Percentiles rank a stretch among this genome's conserved stretches.
Evolutionary conservation across 148 eudicot species (phyloP).

Genomic region (Amaranthus cruentus): DNA sequence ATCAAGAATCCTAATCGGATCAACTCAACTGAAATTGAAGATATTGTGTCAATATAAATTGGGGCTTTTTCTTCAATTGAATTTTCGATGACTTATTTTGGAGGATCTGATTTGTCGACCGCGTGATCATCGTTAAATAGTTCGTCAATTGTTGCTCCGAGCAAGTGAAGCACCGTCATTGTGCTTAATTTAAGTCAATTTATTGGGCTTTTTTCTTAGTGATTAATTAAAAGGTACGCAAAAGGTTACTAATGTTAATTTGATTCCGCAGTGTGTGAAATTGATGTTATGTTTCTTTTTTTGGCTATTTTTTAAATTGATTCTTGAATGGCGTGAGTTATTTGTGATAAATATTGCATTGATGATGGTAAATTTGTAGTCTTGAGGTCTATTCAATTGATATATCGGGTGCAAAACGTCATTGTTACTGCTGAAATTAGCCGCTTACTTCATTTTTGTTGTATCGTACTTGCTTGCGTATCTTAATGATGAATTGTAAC

Average conservation of each 20-base stretch:
- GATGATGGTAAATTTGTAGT: background rate
- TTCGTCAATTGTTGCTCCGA: background rate
- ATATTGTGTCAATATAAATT: conserved; percentile 10
- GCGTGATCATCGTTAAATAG: conserved; percentile 3
- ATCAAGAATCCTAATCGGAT: conserved; percentile 19
- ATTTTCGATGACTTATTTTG: background rate
- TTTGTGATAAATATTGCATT: background rate
- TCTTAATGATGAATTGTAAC: too few relatives aligned
- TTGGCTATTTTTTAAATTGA: conserved; percentile 1
- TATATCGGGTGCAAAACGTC: background rate
- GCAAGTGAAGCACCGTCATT: background rate
- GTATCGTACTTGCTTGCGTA: background rate
- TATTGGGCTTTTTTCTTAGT: background rate
- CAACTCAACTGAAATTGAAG: conserved; percentile 8
- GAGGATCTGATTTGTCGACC: conserved; percentile 10
- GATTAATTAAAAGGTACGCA: conserved; percentile 6
- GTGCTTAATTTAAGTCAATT: conserved; percentile 16
- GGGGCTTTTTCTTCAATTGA: conserved; percentile 15
- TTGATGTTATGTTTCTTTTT: conserved; percentile 1
- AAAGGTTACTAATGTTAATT: background rate
- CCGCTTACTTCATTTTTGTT: conserved; percentile 11
- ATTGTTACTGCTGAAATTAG: background rate
- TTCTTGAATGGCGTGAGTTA: conserved; percentile 6
- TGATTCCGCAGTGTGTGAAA: conserved; percentile 1
- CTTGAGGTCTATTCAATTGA: conserved; percentile 14